Evolutionary conservation across 2,329 filamentous ascomycete species (phyloP).

Genomic region (Chalara sp.): DNA sequence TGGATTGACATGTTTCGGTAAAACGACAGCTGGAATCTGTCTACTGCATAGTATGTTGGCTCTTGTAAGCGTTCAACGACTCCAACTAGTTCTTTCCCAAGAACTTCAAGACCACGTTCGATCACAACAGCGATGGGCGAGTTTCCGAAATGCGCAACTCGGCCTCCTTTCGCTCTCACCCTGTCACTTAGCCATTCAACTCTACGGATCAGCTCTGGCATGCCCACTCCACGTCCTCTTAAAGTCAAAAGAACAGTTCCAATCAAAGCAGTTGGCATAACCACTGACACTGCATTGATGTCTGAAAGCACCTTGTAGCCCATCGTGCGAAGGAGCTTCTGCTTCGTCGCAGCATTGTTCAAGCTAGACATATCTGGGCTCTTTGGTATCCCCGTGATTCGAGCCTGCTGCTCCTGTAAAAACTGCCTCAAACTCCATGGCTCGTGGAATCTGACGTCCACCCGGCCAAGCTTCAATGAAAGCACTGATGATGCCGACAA

Average conservation of each 20-base stretch:
- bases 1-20: conserved; percentile 99
- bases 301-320: conserved; percentile 90
- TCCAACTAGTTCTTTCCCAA: conserved; percentile 84
- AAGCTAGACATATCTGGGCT: conserved; percentile 39
- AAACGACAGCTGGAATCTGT: conserved; percentile 94
- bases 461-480: conserved; percentile 79
- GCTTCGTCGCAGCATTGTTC: conserved; percentile 29
- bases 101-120: conserved; percentile 81
- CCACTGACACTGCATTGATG: conserved; percentile 92
- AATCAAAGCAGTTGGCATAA: conserved; percentile 96
- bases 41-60: conserved; percentile 89
- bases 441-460: conserved; percentile 93
- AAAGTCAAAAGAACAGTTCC: conserved; percentile 90
- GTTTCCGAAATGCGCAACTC: conserved; percentile 88
- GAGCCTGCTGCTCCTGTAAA: conserved; percentile 66
- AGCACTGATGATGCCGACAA: conserved; percentile 80
- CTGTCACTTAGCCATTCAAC: conserved; percentile 85
- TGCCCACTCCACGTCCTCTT: conserved; percentile 84
- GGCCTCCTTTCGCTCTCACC: conserved; percentile 77
- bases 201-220: conserved; percentile 73
- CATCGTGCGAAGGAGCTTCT: conserved; percentile 74
- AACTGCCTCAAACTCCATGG: conserved; percentile 88
- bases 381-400: conserved; percentile 44
- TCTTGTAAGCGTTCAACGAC: conserved; percentile 74
- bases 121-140: conserved; percentile 75